phyloP scores from a whole-genome alignment of 2,329 filamentous ascomycete species.

The Aspergillus spinulosporus region DNA sequence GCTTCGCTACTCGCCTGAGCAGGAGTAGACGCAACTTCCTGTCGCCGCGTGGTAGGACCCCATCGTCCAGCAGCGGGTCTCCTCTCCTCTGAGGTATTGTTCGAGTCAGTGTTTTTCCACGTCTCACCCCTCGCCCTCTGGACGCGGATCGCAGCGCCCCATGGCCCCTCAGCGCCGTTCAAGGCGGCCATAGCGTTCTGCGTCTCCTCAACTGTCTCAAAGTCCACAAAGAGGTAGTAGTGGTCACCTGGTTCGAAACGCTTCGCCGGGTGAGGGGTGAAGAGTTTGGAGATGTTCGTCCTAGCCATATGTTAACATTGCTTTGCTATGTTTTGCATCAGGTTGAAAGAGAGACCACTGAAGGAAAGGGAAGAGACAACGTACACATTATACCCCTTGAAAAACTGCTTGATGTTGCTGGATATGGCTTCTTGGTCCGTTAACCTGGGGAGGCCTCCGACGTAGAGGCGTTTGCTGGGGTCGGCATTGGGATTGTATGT shows the following conservation, averaged over 20 bases:
- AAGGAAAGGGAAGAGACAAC: constrained; percentile 15
- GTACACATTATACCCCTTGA: constrained; percentile 47
- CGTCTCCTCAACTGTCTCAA: constrained; percentile 57
- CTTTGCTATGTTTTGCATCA: background rate
- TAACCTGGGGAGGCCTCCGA: constrained; percentile 50
- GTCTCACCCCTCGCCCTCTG: constrained; percentile 43
- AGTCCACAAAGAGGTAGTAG: constrained; percentile 68
- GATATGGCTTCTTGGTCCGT: constrained; percentile 45
- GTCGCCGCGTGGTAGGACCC: background rate
- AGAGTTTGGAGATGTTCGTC: constrained; percentile 53
- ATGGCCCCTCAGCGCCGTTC: constrained; percentile 42
- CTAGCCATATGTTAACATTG: constrained; percentile 23
- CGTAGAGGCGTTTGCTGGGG: constrained; percentile 47
- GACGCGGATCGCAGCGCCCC: constrained; percentile 43
- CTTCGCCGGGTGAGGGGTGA: constrained; percentile 60
- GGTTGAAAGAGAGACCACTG: background rate
- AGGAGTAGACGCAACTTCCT: background rate
- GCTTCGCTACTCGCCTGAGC: background rate
- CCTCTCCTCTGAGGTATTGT: constrained; percentile 12
- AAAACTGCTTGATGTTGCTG: constrained; percentile 46
- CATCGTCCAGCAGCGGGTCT: constrained; percentile 1
- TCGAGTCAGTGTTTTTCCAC: constrained; percentile 25
- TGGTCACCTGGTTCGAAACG: constrained; percentile 55
- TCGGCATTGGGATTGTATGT: constrained; percentile 29
- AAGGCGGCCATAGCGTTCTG: constrained; percentile 51